Percentiles rank a stretch among this genome's conserved stretches.
Evolutionary conservation across 2,329 filamentous ascomycete species (phyloP).

Genomic region (Phyllosticta paracitricarpa): DNA sequence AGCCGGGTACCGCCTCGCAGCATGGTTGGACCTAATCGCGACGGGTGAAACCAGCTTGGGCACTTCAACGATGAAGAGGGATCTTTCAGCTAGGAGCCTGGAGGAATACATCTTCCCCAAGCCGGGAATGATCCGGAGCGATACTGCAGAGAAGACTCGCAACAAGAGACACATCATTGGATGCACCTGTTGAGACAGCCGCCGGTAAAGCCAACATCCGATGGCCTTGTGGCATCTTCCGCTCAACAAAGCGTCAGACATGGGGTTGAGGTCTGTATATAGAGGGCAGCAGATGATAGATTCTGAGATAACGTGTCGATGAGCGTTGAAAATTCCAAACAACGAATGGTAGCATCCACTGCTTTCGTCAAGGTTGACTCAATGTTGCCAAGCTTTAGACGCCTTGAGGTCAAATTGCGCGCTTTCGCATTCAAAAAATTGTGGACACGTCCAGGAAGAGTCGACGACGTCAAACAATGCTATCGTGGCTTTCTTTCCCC

Average conservation of each 20-base stretch:
- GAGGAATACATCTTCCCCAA: slow-evolving; percentile 4
- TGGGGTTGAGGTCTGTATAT: background rate
- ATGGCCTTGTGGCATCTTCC: background rate
- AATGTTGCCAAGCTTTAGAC: too few relatives aligned
- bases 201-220: background rate
- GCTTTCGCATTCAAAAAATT: background rate
- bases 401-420: background rate
- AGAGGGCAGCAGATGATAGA: too few relatives aligned
- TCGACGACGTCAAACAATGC: background rate
- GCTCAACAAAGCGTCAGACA: background rate
- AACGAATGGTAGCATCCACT: too few relatives aligned
- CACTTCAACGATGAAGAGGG: background rate
- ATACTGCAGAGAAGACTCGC: slow-evolving; percentile 1
- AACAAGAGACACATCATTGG: slow-evolving; percentile 8
- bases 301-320: too few relatives aligned
- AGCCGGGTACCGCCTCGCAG: slow-evolving; percentile 26
- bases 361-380: too few relatives aligned
- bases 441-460: background rate
- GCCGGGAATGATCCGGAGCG: background rate
- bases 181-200: background rate
- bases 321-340: too few relatives aligned
- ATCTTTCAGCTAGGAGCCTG: background rate
- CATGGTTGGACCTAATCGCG: slow-evolving; percentile 27
- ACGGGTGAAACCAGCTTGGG: slow-evolving; percentile 12
- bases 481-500: background rate